Conservation (phyloP, 2,329 filamentous ascomycete species). For the Myriosclerotinia scirpicola region DNA sequence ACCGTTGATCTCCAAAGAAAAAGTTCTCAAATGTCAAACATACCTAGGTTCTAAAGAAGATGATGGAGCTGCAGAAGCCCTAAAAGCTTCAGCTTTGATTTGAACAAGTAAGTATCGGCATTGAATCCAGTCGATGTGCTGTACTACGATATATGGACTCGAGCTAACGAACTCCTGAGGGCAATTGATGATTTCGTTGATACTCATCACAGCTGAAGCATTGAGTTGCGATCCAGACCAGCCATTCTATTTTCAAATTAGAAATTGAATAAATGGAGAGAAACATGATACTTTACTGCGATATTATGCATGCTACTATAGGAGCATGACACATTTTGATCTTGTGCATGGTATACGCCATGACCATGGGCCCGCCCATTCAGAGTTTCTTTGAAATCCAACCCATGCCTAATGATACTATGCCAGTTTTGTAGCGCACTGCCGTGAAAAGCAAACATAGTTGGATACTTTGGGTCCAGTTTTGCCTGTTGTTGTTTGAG, state of each 20-base stretch:
- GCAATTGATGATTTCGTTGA: slow-evolving; percentile 84
- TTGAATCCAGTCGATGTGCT: slow-evolving; percentile 81
- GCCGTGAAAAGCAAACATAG: slow-evolving; percentile 85
- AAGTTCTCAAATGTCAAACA: background rate
- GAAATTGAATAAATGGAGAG: background rate
- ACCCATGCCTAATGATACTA: slow-evolving; percentile 77
- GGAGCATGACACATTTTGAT: slow-evolving; percentile 54
- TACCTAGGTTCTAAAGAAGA: background rate
- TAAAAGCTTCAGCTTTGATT: background rate
- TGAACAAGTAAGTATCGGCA: slow-evolving; percentile 79
- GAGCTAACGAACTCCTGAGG: slow-evolving; percentile 58
- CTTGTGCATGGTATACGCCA: slow-evolving; percentile 75
- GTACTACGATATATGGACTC: slow-evolving; percentile 67
- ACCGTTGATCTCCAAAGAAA: too few species aligned
- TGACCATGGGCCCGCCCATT: slow-evolving; percentile 74
- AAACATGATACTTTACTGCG: slow-evolving; percentile 27
- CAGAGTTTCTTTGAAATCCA: slow-evolving; percentile 64
- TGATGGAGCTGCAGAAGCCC: background rate
- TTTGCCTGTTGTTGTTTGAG: slow-evolving; percentile 49
- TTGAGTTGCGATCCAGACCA: slow-evolving; percentile 71
- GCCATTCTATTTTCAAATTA: slow-evolving; percentile 25
- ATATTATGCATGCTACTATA: slow-evolving; percentile 20
- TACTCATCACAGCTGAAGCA: slow-evolving; percentile 60
- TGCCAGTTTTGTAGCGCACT: slow-evolving; percentile 81
- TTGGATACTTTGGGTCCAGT: slow-evolving; percentile 53